A percentile compares a stretch with the other conserved stretches of the same genome.
phyloP scores from a whole-genome alignment of 257 asterid genomes.

The Solanum ahanhuiri region DNA sequence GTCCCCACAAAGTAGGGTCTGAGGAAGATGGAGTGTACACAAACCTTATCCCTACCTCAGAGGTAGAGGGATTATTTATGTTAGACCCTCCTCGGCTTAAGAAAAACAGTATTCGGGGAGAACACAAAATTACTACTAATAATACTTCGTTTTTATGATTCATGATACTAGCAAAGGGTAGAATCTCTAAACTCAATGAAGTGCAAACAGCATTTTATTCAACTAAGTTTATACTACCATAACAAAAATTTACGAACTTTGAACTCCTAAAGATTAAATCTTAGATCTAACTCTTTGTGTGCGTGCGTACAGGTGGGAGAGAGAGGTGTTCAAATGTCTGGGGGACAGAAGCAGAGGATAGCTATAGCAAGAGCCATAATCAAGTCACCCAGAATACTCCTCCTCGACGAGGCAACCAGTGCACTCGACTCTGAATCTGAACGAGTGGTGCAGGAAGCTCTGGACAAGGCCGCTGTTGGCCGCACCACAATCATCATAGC shows the following conservation, averaged over 20 bases:
- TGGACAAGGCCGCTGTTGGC: slow-evolving; percentile 73
- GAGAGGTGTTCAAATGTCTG: slow-evolving; percentile 88
- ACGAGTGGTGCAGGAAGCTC: slow-evolving; percentile 69
- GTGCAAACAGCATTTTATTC: background rate
- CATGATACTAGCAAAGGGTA: background rate
- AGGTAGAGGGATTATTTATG: too few relatives aligned
- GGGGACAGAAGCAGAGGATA: slow-evolving; percentile 95
- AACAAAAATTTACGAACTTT: background rate
- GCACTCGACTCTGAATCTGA: slow-evolving; percentile 90
- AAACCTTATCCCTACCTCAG: too few relatives aligned
- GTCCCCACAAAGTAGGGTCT: background rate
- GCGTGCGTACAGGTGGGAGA: slow-evolving; percentile 70
- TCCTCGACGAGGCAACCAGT: slow-evolving; percentile 92
- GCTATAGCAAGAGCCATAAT: slow-evolving; percentile 90
- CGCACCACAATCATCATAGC: slow-evolving; percentile 81
- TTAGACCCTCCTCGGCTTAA: background rate
- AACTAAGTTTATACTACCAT: background rate
- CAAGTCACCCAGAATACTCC: slow-evolving; percentile 56
- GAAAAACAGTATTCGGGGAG: background rate
- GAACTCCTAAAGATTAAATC: background rate
- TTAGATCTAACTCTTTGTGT: background rate
- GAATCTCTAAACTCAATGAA: background rate
- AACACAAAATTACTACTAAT: background rate
- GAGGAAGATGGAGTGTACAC: background rate
- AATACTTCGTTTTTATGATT: background rate